Base-by-base conservation (phyloP, 306 rosid species). In the Prunus davidiana region DNA sequence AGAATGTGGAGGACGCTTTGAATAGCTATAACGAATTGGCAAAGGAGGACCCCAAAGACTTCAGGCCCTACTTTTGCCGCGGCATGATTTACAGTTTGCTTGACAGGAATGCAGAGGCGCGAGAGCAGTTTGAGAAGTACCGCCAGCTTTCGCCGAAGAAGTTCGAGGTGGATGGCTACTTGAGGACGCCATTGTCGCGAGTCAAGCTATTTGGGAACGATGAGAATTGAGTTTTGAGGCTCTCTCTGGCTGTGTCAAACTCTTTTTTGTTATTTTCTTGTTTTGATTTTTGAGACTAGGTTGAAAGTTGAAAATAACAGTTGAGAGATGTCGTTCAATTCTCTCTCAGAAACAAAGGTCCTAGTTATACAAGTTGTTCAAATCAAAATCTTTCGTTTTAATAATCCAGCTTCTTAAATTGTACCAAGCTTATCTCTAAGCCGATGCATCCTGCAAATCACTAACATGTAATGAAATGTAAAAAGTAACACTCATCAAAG, bases 71-170 rank as follows among this genome's bases (percentile, higher is more conserved):
- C 72, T 94, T 94, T 65, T 90, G 97, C 69, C 78, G 88, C 51
- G 98, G 97, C 1, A 85, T 92, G 96, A 89, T 94, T 73, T 94
- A 94, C 81, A 90, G 97, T 58, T 89, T 94, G 91, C 89, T 90
- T 47, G 97, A 90, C 75, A 82, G 82, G 86, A 89, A 94, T 65
- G 90, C 68, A 0, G 98, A 94, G 80, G 98, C 98, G 0, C 89
- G 32, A 63, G 95, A 89, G 77, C 91, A 91, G 61, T 94, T 94
- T 64, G 85, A 78, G 8, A 94, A 87, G 82, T 94, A 91, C 76
- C 73, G 87, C 50, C 88, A 90, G 64, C 87, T 92, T 64, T 90
- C 96, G 18, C 98, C 96, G 0, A 94, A 90, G 83, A 92, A 94
- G 78, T 90, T 90, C 47, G 97, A 94, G 79, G 96, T 92, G 58